Evolutionary conservation across 2,329 filamentous ascomycete genomes (phyloP), one percentile per base, ranked within the genome.

Genomic region (Scytalidium sp.): DNA sequence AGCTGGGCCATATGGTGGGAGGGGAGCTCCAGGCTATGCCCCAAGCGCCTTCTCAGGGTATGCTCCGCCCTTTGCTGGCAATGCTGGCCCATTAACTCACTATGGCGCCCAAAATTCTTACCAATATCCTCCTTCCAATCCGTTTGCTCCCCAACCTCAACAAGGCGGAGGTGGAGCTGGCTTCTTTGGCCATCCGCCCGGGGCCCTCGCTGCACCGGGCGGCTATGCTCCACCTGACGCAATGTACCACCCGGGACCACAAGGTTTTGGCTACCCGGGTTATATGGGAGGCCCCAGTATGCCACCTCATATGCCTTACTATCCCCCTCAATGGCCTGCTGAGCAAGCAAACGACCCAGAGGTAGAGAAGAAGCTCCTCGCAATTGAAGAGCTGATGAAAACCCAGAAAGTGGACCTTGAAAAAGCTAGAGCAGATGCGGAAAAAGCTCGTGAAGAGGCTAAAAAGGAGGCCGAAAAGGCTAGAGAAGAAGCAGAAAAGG

Each of bases 341-440:
- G 10, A 60, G 52, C 29, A 59, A 61, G 2, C 55, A 50, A 19
- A 58, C 60, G 49, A 53, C 43, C 50, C 67, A 5, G 73, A 75
- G 51, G 71, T 74, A 42, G 75, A 78, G 52, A 74, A 86, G 49
- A 82, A 82, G 59, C 71, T 85, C 54, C 72, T 73, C n/a, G 75
- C 85, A 50, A 77, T 85, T 53, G 75, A 80, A 54, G 77, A 86
- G 57, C 67, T 88, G 50, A 74, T 78, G 56, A 58, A 56, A 22
- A 50, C 55, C 15, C 73, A 75, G 11, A 67, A 69, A 9, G 71
- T 80, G 41, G 73, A 80, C 53, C 69, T 66, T 3, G 72, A 72
- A 23, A 67, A 36, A 36, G 19, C 32, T 36, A 8, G 55, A 51
- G 21, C 41, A 75, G 50, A 73, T 72, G 23, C 70, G 67, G 54